Evolutionary conservation across 2,329 filamentous ascomycete genomes (phyloP), one percentile per base, ranked within the genome.

Genomic region (Aspergillus fructus): DNA sequence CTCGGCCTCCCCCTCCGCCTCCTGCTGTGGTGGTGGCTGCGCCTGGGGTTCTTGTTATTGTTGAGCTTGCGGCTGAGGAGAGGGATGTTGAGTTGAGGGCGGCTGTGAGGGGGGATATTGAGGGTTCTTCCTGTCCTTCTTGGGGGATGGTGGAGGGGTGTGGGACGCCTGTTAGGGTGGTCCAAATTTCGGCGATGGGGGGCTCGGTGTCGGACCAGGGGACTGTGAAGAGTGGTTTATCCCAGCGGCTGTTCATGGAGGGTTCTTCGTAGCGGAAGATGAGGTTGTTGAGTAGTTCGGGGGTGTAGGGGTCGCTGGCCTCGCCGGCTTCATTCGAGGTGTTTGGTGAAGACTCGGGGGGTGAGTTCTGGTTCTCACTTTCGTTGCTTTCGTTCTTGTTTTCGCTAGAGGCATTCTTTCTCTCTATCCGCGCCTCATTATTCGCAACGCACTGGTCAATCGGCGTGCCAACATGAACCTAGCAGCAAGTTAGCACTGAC

Each of bases 231-330:
- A 88, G 79, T 0, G 85, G 85, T 48, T 84, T 84, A 68, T 88
- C 85, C 85, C 85, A 88, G 50, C 85, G 79, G 48, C 78, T 84
- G 78, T 86, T 84, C 39, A 83, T 84, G 66, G 84, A 85, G n/a
- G 85, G 85, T 72, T 87, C 85, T 73, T 88, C 85, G 68, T 87
- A 88, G 58, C 85, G 79, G 72, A 85, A 87, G 63, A 86, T 80
- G 43, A 88, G 80, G 65, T 87, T 87, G 61, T 85, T 79, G 63
- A 87, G 84, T 53, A 85, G 79, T 15, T 83, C 81, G 5, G 81
- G 68, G 0, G 78, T 77, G 64, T 87, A 87, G 3, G 64, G 66
- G 63, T 75, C 71, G 61, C 74, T 72, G 11, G 55, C 40, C 37
- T 67, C 62, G n/a, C 51, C 40, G 23, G 43, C 37, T 30, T 51